Conservation (phyloP, 176 grass and related monocot species). For the Tillandsia leiboldiana region DNA sequence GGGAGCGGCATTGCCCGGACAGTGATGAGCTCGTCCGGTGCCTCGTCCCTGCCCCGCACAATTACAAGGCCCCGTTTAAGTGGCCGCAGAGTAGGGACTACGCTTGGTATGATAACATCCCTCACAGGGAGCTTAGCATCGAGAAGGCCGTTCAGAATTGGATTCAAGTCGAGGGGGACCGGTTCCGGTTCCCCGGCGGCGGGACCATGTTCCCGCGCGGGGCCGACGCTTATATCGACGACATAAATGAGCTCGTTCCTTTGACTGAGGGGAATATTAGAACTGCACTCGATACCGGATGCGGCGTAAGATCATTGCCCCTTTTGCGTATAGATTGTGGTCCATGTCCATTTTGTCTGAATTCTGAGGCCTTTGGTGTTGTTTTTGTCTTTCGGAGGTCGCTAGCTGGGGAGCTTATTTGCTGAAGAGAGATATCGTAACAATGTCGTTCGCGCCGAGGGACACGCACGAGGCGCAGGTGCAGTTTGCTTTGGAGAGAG, state of each 20-base stretch:
- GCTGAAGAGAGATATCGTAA: neutral
- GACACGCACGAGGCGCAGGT: neutral
- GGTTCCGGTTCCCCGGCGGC: slow-evolving; percentile 83
- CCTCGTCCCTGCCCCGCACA: slow-evolving; percentile 69
- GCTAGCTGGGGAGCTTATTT: neutral
- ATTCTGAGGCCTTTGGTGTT: too few species aligned
- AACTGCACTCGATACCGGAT: slow-evolving; percentile 25
- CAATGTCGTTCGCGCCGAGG: neutral
- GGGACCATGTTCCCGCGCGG: slow-evolving; percentile 82
- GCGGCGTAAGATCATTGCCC: too few species aligned
- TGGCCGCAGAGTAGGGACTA: slow-evolving; percentile 83
- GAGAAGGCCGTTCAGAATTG: slow-evolving; percentile 98
- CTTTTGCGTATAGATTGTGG: too few species aligned
- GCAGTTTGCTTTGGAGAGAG: neutral
- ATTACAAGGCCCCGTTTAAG: slow-evolving; percentile 60
- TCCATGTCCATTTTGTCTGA: too few species aligned
- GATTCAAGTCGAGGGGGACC: slow-evolving; percentile 74
- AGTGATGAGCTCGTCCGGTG: slow-evolving; percentile 63
- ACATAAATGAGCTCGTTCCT: slow-evolving; percentile 65
- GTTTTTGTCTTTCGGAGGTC: neutral
- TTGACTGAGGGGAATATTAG: slow-evolving; percentile 70
- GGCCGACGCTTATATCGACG: slow-evolving; percentile 77
- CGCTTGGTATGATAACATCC: slow-evolving; percentile 88
- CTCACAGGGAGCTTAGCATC: slow-evolving; percentile 95
- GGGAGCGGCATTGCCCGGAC: slow-evolving; percentile 77